Evolutionary conservation across 192 early-diverging fungal genomes (phyloP), one percentile per base, ranked within the genome.

Genomic region (Backusella australiensis): DNA sequence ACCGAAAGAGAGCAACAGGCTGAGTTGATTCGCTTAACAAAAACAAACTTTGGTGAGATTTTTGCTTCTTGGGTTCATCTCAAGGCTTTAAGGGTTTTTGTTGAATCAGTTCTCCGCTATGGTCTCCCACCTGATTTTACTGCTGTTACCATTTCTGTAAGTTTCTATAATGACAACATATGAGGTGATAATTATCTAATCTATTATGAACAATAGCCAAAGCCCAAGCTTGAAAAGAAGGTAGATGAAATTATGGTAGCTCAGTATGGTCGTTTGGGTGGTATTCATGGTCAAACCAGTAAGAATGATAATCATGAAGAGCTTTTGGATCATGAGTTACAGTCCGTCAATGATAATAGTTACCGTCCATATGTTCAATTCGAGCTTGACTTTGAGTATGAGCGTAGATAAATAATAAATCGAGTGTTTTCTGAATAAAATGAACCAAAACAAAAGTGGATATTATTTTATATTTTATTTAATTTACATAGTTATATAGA

Each of bases 21-120:
- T 2, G 74, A 92, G 19, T 84, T 99, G 34, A 78, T 94, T 65
- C 92, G 96, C 77, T 87, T 99, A 81, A 91, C 93, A 74, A 94
- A 92, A 85, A 94, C 95, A 34, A 96, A 96, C 83, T 99, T 99
- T 83, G 91, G 96, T 32, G 98, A 99, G 78, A 91, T 94, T 0
- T 96, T 96, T 76, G 80, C 93, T 6, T 93, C 94, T 44, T 99
- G 96, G 94, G 87, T 98, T 44, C 98, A 99, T 78, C 79, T 98
- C 75, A 99, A 99, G 84, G 93, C 93, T 1, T 83, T 99, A 39
- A 90, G 97, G 9, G 91, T 98, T 19, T 99, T 96, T 88, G 96
- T 99, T 34, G 98, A 99, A 81, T 97, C 94, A 14, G 89, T 99
- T 11, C 82, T 99, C 75, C 96, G 98, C 65, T 98, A 99, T 80